Evolutionary conservation across 805 yeast species (phyloP).

Genomic region (Hanseniaspora mollemarum): DNA sequence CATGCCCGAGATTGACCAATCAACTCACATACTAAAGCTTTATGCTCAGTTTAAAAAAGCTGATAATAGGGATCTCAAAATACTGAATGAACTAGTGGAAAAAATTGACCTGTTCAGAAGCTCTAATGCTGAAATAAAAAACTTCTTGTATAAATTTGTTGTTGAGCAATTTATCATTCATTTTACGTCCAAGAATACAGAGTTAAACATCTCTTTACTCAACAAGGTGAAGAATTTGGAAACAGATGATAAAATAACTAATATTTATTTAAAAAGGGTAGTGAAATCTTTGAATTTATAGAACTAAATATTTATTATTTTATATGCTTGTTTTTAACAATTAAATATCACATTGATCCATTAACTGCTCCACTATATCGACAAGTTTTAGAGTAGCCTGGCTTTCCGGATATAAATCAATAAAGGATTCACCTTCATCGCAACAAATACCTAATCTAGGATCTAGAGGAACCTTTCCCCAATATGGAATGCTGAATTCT

Average conservation of each 20-base stretch:
- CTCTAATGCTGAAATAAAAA: neutral
- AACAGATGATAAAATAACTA: conserved; percentile 1
- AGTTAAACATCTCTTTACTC: neutral
- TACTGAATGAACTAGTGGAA: conserved; percentile 1
- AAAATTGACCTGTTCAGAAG: neutral
- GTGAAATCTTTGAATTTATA: neutral
- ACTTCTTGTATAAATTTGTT: conserved; percentile 5
- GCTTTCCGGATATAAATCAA: conserved; percentile 76
- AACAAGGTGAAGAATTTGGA: conserved; percentile 15
- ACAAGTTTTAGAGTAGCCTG: conserved; percentile 84
- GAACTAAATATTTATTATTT: conserved; percentile 2
- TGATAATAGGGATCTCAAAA: neutral
- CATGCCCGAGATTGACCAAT: conserved; percentile 22
- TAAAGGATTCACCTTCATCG: conserved; percentile 74
- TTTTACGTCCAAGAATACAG: neutral
- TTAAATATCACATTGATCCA: conserved; percentile 39
- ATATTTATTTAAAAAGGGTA: conserved; percentile 5
- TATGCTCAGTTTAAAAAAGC: neutral
- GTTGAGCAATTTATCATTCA: conserved; percentile 11
- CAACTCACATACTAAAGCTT: neutral
- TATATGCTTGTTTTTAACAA: neutral
- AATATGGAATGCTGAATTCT: conserved; percentile 63
- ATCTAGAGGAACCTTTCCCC: conserved; percentile 91
- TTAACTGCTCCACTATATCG: conserved; percentile 62
- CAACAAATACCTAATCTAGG: conserved; percentile 87